phyloP scores from a whole-genome alignment of 2,329 filamentous ascomycete species.

The Pseudopyricularia cyperi region DNA sequence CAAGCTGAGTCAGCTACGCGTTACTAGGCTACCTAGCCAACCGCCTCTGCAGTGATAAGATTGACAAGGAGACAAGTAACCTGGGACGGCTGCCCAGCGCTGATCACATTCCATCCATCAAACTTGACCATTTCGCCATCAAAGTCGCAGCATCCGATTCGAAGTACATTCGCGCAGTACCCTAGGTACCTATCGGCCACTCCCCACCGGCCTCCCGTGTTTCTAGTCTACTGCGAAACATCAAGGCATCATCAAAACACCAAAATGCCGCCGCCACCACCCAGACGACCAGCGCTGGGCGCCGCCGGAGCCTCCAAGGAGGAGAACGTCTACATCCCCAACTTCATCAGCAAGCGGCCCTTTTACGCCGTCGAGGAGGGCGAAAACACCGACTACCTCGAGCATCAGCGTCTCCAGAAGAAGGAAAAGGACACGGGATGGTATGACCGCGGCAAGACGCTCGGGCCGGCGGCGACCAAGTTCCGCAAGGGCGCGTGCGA shows the following conservation, averaged over 20 bases:
- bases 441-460: slow-evolving; percentile 82
- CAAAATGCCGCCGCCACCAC: slow-evolving; percentile 1
- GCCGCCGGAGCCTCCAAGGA: slow-evolving; percentile 42
- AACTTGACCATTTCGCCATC: no score
- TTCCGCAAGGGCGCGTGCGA: slow-evolving; percentile 97
- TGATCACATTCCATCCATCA: no score
- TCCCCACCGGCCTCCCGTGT: no score
- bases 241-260: neutral
- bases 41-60: no score
- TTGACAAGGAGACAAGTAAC: no score
- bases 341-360: slow-evolving; percentile 94
- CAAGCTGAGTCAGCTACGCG: no score
- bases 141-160: no score
- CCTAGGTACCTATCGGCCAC: no score
- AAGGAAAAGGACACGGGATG: slow-evolving; percentile 68
- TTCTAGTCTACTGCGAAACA: neutral
- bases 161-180: no score
- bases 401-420: slow-evolving; percentile 83
- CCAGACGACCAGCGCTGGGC: neutral
- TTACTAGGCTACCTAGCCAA: no score
- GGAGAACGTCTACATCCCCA: slow-evolving; percentile 96
- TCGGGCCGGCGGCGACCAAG: slow-evolving; percentile 82
- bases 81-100: no score
- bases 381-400: slow-evolving; percentile 71
- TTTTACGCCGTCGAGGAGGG: slow-evolving; percentile 79